Evolutionary conservation across 345 rosid genomes (phyloP).

Genomic region (Euphorbia lathyris): DNA sequence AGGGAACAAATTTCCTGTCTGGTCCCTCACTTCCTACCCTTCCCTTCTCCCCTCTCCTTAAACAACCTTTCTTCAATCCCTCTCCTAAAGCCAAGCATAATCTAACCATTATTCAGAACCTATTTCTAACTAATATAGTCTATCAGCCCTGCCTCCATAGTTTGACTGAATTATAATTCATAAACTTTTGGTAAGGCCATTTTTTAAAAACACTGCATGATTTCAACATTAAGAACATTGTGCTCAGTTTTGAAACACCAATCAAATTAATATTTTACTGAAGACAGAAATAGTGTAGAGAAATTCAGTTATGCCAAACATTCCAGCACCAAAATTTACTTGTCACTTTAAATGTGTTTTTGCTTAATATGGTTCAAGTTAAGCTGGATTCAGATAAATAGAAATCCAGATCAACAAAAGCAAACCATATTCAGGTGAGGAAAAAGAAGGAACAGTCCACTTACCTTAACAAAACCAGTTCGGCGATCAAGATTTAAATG

Average conservation of each 20-base stretch:
- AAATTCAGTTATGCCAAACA: neutral
- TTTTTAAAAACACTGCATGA: no score
- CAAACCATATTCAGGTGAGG: neutral
- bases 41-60: neutral
- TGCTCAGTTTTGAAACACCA: neutral
- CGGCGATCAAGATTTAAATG: slow-evolving; percentile 82
- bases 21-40: neutral
- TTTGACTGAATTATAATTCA: neutral
- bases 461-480: slow-evolving; percentile 84
- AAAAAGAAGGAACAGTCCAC: neutral
- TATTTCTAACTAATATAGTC: neutral
- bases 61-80: neutral
- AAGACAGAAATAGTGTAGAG: neutral
- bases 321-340: neutral
- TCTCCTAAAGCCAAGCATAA: neutral
- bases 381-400: neutral
- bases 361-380: neutral
- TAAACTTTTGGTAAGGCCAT: neutral
- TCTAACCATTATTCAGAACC: neutral
- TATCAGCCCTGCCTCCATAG: neutral
- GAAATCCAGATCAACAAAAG: neutral
- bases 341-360: neutral
- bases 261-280: neutral
- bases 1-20: neutral
- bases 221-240: neutral